Percentiles rank a stretch among this genome's conserved stretches.
Conservation (phyloP, 169 alveolate species). For the Plasmodium berghei region DNA sequence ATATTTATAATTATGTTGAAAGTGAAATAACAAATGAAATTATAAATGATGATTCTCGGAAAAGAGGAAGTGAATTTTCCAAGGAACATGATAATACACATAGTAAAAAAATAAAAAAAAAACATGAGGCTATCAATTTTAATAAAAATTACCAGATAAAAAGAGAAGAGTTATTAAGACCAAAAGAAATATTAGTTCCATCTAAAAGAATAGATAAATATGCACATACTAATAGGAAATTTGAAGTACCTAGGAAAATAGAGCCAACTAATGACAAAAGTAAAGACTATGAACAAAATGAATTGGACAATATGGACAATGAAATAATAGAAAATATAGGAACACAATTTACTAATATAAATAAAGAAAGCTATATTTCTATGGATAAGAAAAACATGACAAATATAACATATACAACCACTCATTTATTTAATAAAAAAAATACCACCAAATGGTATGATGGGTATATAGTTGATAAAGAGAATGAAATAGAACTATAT, state of each 20-base stretch:
- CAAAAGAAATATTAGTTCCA: not conserved
- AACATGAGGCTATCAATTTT: not conserved
- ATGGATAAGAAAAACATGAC: not conserved
- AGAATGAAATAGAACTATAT: constrained; percentile 19
- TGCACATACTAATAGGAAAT: constrained; percentile 17
- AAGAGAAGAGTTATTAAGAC: not conserved
- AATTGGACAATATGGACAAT: not conserved
- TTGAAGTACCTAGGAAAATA: constrained; percentile 50
- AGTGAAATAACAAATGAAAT: constrained; percentile 11
- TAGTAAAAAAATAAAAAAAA: constrained; percentile 12
- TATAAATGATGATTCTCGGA: not conserved
- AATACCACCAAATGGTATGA: constrained; percentile 56
- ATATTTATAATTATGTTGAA: constrained; percentile 22
- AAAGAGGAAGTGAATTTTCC: constrained; percentile 8
- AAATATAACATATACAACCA: constrained; percentile 27
- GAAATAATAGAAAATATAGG: not conserved
- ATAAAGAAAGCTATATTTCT: not conserved
- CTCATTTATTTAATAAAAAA: constrained; percentile 16
- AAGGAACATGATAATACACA: not conserved
- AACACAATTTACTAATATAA: not conserved
- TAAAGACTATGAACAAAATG: not conserved
- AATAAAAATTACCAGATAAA: not conserved
- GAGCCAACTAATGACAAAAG: not conserved
- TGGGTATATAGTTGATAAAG: constrained; percentile 23
- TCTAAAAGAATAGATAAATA: constrained; percentile 1